phyloP scores from a whole-genome alignment of 495 filamentous ascomycete species.

The Penicillium lividum region DNA sequence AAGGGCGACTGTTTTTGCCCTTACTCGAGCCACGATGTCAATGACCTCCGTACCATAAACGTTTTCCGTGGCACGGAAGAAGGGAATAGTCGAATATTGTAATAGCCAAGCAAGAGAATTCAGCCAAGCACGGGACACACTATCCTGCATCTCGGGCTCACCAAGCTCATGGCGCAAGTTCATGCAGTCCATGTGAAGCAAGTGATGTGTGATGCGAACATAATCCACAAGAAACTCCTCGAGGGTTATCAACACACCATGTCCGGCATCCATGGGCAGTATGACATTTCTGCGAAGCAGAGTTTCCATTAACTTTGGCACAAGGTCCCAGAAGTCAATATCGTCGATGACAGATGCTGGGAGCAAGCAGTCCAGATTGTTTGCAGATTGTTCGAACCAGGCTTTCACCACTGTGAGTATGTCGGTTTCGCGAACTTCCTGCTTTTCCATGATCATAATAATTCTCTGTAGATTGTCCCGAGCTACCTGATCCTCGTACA shows the following conservation, averaged over 20 bases:
- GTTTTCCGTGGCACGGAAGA: constrained; percentile 32
- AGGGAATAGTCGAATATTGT: constrained; percentile 32
- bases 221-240: constrained; percentile 41
- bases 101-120: constrained; percentile 32
- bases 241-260: constrained; percentile 26
- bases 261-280: constrained; percentile 32
- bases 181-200: constrained; percentile 37
- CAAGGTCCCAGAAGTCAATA: constrained; percentile 53
- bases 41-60: constrained; percentile 22
- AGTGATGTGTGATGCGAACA: constrained; percentile 36
- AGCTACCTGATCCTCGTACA: constrained; percentile 25
- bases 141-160: constrained; percentile 29
- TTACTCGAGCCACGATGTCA: constrained; percentile 31
- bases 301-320: constrained; percentile 46
- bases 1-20: constrained; percentile 29
- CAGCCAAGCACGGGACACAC: constrained; percentile 34
- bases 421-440: constrained; percentile 27
- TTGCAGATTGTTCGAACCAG: constrained; percentile 38
- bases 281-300: constrained; percentile 39
- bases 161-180: constrained; percentile 25
- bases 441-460: constrained; percentile 42
- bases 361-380: constrained; percentile 32
- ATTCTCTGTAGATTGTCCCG: constrained; percentile 44
- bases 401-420: constrained; percentile 31
- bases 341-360: constrained; percentile 36